These are phyloP conservation scores for Nicotiana rustica DNA, from an alignment of 305 asterid genomes.

Conservation along the genomic window DNA sequence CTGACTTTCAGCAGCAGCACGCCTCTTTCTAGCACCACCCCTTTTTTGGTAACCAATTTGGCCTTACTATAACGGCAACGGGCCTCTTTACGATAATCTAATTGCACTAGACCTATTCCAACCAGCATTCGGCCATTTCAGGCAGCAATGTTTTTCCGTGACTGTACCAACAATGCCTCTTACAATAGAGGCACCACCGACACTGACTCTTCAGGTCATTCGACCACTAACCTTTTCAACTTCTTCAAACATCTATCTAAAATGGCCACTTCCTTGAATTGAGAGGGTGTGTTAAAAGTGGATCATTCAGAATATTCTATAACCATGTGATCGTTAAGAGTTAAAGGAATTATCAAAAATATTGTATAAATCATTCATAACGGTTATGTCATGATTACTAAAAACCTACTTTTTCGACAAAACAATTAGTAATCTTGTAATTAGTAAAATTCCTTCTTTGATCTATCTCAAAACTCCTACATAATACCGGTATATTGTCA, in stretches of 20 bases:
- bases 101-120: background rate
- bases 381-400: background rate
- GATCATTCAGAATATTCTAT: conserved; percentile 1
- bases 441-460: background rate
- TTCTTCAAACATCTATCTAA: conserved; percentile 1
- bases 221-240: background rate
- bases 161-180: conserved; percentile 20
- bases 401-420: background rate
- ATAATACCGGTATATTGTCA: background rate
- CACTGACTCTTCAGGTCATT: conserved; percentile 19
- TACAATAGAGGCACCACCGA: background rate
- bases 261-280: background rate
- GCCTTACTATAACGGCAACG: background rate
- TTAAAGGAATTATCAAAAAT: too few species aligned
- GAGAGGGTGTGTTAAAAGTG: background rate
- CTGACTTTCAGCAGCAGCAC: background rate
- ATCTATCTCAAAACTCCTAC: background rate
- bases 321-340: background rate
- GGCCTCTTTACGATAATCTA: background rate
- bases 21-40: conserved; percentile 3
- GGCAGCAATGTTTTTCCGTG: background rate
- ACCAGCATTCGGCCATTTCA: background rate
- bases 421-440: background rate
- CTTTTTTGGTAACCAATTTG: background rate
- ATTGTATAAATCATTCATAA: too few species aligned